Conservation (phyloP, 2,329 filamentous ascomycete species). For the Fusarium goolgardi region DNA sequence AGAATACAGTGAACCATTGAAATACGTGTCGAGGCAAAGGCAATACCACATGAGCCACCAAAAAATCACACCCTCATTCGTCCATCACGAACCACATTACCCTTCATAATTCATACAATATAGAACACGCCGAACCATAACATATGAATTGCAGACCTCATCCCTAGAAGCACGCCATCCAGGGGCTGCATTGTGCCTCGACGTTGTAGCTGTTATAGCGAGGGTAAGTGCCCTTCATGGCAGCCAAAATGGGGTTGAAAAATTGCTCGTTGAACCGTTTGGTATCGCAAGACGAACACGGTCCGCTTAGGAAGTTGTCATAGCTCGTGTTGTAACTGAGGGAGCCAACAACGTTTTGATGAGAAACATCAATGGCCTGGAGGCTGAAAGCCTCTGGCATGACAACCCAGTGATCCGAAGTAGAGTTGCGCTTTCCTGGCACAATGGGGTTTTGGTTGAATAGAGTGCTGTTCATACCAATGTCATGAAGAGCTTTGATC, state of each 20-base stretch:
- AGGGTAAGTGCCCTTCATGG: constrained; percentile 55
- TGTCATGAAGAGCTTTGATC: constrained; percentile 54
- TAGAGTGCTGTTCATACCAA: constrained; percentile 54
- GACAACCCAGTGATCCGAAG: constrained; percentile 52
- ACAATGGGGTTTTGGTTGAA: constrained; percentile 56
- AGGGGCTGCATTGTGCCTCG: constrained; percentile 54
- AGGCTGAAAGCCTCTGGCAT: constrained; percentile 55
- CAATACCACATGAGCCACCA: constrained; percentile 36
- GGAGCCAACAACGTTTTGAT: constrained; percentile 50
- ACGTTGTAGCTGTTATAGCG: constrained; percentile 54
- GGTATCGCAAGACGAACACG: constrained; percentile 53
- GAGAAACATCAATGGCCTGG: constrained; percentile 50
- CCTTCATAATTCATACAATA: constrained; percentile 18
- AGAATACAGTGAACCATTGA: constrained; percentile 29
- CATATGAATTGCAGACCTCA: neutral
- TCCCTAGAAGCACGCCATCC: constrained; percentile 51
- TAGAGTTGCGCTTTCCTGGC: constrained; percentile 48
- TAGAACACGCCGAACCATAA: constrained; percentile 21
- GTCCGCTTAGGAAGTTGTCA: constrained; percentile 52
- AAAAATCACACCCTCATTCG: constrained; percentile 22
- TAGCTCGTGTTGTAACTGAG: constrained; percentile 55
- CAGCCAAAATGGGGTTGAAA: constrained; percentile 54
- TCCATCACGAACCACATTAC: constrained; percentile 1
- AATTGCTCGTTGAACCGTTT: constrained; percentile 53
- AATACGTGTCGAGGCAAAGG: constrained; percentile 39